These are phyloP conservation scores for Sanghuangporus baumii DNA, from an alignment of 1,284 basidiomycete genomes.

Conservation along the genomic window DNA sequence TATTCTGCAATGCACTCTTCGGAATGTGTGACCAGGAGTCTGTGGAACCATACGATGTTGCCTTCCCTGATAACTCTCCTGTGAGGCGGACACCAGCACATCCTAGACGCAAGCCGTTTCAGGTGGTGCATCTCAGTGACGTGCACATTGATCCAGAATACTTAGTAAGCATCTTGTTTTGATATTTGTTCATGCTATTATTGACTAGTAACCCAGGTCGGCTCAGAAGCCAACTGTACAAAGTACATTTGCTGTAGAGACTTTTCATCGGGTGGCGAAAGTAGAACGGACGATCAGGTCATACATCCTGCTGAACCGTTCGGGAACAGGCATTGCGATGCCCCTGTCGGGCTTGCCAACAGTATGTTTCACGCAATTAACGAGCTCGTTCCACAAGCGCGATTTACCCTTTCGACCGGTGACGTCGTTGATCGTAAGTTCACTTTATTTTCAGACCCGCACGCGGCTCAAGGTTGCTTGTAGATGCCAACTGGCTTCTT, in stretches of 20 bases:
- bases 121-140: constrained; percentile 49
- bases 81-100: neutral
- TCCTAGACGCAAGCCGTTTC: constrained; percentile 31
- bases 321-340: constrained; percentile 46
- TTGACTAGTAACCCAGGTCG: constrained; percentile 28
- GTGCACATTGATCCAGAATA: constrained; percentile 50
- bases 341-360: constrained; percentile 40
- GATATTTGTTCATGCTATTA: neutral
- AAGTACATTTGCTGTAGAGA: constrained; percentile 56
- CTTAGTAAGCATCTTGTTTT: constrained; percentile 30
- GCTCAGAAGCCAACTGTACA: constrained; percentile 48
- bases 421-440: constrained; percentile 52
- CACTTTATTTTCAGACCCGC: neutral
- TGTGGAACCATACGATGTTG: constrained; percentile 37
- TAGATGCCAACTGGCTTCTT: constrained; percentile 43
- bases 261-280: constrained; percentile 25
- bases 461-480: neutral
- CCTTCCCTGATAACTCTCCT: constrained; percentile 35
- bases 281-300: constrained; percentile 16
- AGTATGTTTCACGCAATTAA: constrained; percentile 43
- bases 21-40: constrained; percentile 48
- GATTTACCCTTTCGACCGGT: constrained; percentile 55
- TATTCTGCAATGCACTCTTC: constrained; percentile 51
- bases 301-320: constrained; percentile 38
- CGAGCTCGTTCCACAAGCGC: constrained; percentile 32